These are phyloP conservation scores for Macaranga tanarius DNA, from an alignment of 441 rosid species.

Conservation along the genomic window DNA sequence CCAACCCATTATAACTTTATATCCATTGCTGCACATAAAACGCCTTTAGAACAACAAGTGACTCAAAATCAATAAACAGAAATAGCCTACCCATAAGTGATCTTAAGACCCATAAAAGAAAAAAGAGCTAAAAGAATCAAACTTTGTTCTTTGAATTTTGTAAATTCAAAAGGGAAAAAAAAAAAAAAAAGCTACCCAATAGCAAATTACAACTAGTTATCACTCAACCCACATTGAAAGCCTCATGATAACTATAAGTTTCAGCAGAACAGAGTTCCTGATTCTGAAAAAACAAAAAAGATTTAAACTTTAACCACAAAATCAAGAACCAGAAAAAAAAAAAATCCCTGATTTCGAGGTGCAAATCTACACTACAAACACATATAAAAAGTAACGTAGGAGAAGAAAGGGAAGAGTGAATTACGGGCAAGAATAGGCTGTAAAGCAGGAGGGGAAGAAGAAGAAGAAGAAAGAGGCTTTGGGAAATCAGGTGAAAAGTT, in stretches of 20 bases:
- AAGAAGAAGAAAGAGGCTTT: constrained; percentile 39
- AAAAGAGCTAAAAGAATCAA: background rate
- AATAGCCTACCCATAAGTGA: background rate
- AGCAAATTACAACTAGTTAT: too few species aligned
- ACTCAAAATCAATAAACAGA: background rate
- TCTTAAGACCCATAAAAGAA: background rate
- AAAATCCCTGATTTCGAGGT: background rate
- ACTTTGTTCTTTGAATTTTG: too few species aligned
- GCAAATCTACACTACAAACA: background rate
- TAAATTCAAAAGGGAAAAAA: too few species aligned
- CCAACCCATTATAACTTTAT: background rate
- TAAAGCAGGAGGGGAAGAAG: constrained; percentile 41
- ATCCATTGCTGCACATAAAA: background rate
- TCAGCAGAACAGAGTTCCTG: too few species aligned
- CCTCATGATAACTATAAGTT: too few species aligned
- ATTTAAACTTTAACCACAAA: too few species aligned
- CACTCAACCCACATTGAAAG: too few species aligned
- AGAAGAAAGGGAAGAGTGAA: background rate
- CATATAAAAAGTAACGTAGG: background rate
- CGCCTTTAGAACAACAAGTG: background rate
- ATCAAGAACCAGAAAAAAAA: background rate
- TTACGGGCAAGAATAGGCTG: constrained; percentile 79
- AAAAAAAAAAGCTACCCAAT: too few species aligned
- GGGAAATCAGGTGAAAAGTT: constrained; percentile 17
- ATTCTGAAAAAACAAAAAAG: background rate